Percentiles rank a stretch among this genome's conserved stretches.
Conservation (phyloP, 1,284 basidiomycete genomes). For the Ganoderma lingzhi region DNA sequence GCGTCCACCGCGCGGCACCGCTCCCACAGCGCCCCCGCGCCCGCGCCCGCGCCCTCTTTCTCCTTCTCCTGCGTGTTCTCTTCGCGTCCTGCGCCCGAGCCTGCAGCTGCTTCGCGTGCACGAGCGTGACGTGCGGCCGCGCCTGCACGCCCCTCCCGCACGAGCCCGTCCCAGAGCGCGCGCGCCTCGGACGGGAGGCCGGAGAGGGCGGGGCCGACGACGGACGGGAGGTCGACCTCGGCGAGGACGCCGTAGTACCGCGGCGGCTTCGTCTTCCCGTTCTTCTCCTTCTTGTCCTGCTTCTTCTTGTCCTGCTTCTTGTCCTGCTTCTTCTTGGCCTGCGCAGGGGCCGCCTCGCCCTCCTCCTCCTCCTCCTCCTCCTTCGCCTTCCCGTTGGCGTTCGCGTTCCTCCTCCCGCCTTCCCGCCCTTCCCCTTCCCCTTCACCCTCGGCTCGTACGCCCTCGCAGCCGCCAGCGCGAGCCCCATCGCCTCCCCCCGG, state of each 20-base stretch:
- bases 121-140: slow-evolving; percentile 88
- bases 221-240: slow-evolving; percentile 67
- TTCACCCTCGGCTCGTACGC: slow-evolving; percentile 53
- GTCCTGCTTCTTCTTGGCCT: not conserved
- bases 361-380: not conserved
- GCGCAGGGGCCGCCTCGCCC: not conserved
- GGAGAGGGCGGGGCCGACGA: slow-evolving; percentile 54
- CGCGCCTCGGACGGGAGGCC: slow-evolving; percentile 41
- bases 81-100: no score
- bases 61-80: no score
- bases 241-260: slow-evolving; percentile 84
- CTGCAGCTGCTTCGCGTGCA: slow-evolving; percentile 63
- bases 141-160: slow-evolving; percentile 54
- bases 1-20: slow-evolving; percentile 60
- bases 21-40: slow-evolving; percentile 67
- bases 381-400: not conserved
- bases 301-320: slow-evolving; percentile 19
- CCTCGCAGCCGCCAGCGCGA: slow-evolving; percentile 65
- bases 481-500: slow-evolving; percentile 67
- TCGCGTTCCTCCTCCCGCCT: slow-evolving; percentile 42
- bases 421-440: slow-evolving; percentile 38
- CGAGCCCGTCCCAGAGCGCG: slow-evolving; percentile 61
- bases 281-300: slow-evolving; percentile 33
- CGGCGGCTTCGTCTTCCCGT: slow-evolving; percentile 39
- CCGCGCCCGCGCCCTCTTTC: slow-evolving; percentile 45